These are phyloP conservation scores for Phylloporus sp. DNA, from an alignment of 768 basidiomycete species.

Conservation along the genomic window DNA sequence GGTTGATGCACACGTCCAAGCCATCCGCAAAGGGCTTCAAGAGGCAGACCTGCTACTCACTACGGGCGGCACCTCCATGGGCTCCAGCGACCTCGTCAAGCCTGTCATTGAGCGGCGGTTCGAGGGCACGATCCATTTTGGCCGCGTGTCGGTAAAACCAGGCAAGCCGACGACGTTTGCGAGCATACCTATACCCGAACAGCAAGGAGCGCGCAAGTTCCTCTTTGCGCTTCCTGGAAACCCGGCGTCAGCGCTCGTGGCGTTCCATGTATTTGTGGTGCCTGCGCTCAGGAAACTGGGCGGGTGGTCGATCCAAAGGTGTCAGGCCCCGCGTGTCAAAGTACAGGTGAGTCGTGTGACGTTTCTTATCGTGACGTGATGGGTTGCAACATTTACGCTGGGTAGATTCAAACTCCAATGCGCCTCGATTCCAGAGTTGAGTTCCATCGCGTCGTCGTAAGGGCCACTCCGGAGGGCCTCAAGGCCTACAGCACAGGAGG, in stretches of 20 bases:
- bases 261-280: slow-evolving; percentile 79
- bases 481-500: slow-evolving; percentile 80
- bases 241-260: slow-evolving; percentile 84
- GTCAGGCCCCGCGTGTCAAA: slow-evolving; percentile 56
- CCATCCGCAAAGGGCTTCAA: slow-evolving; percentile 54
- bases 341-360: slow-evolving; percentile 51
- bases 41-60: slow-evolving; percentile 74
- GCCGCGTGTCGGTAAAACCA: slow-evolving; percentile 76
- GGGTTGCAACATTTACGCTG: background rate
- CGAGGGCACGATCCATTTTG: slow-evolving; percentile 77
- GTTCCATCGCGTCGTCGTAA: slow-evolving; percentile 75
- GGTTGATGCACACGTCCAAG: slow-evolving; percentile 52
- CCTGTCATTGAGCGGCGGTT: slow-evolving; percentile 83
- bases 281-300: slow-evolving; percentile 73
- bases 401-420: slow-evolving; percentile 58
- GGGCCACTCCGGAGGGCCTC: slow-evolving; percentile 41
- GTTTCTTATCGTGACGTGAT: background rate
- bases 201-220: slow-evolving; percentile 44
- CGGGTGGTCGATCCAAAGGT: slow-evolving; percentile 54
- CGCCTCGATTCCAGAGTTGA: slow-evolving; percentile 70
- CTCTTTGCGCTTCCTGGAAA: slow-evolving; percentile 88
- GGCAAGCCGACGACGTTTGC: slow-evolving; percentile 93
- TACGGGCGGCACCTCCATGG: slow-evolving; percentile 93
- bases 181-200: slow-evolving; percentile 49
- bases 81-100: slow-evolving; percentile 80